Percentiles rank a stretch among this genome's conserved stretches.
These are phyloP conservation scores for Tetracladium setigerum DNA, from an alignment of 495 filamentous ascomycete genomes.

Conservation along the genomic window DNA sequence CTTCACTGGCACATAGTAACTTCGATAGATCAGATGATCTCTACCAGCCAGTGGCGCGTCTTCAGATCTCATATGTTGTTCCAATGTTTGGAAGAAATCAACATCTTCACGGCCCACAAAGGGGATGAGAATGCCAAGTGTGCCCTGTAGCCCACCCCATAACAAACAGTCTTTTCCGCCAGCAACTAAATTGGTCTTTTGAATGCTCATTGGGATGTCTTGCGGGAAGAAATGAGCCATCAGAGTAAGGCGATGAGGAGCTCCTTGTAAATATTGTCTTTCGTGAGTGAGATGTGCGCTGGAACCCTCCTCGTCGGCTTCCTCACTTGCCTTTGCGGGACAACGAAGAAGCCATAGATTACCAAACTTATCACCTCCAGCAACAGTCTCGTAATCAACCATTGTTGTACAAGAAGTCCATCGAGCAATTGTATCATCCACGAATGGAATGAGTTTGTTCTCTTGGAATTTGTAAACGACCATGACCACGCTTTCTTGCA, in stretches of 20 bases:
- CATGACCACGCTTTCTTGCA: slow-evolving; percentile 83
- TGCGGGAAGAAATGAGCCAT: slow-evolving; percentile 86
- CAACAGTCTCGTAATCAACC: slow-evolving; percentile 96
- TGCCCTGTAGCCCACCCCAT: slow-evolving; percentile 92
- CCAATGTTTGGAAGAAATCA: slow-evolving; percentile 93
- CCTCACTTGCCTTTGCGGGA: slow-evolving; percentile 76
- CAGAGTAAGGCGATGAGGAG: slow-evolving; percentile 73
- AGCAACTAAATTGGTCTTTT: slow-evolving; percentile 82
- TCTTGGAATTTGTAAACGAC: slow-evolving; percentile 90
- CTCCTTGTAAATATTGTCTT: slow-evolving; percentile 78
- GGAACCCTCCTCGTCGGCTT: slow-evolving; percentile 86
- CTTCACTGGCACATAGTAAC: slow-evolving; percentile 97
- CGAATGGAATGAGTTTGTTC: slow-evolving; percentile 86
- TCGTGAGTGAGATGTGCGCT: slow-evolving; percentile 86
- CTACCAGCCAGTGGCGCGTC: slow-evolving; percentile 82
- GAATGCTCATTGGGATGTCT: slow-evolving; percentile 84
- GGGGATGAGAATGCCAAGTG: slow-evolving; percentile 84
- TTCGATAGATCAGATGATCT: slow-evolving; percentile 89
- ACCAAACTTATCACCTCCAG: slow-evolving; percentile 95
- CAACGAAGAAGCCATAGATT: slow-evolving; percentile 91
- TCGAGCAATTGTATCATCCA: slow-evolving; percentile 78
- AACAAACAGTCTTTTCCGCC: slow-evolving; percentile 87
- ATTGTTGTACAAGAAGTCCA: slow-evolving; percentile 85
- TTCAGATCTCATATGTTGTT: slow-evolving; percentile 75
- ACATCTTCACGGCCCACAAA: slow-evolving; percentile 88